Evolutionary conservation across 2,329 filamentous ascomycete genomes (phyloP).

Genomic region (Triangularia verruculosa): DNA sequence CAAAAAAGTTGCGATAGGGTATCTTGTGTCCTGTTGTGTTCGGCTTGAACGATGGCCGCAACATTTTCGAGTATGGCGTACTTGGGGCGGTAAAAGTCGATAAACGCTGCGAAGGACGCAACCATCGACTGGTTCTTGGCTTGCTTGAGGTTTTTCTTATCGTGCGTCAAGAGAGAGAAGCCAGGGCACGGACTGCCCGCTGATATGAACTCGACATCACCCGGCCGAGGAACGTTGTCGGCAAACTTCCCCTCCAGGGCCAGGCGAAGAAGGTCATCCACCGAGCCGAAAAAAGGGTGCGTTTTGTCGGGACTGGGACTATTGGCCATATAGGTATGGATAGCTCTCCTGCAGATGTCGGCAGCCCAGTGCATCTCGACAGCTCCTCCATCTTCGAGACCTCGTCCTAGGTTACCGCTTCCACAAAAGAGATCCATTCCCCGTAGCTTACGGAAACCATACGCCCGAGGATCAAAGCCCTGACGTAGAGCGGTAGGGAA

Average conservation of each 20-base stretch:
- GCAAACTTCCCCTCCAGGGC: conserved; percentile 52
- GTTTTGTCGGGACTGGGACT: conserved; percentile 38
- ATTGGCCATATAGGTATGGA: conserved; percentile 75
- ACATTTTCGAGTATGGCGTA: conserved; percentile 81
- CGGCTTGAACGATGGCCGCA: conserved; percentile 53
- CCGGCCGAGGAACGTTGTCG: conserved; percentile 52
- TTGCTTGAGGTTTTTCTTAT: conserved; percentile 54
- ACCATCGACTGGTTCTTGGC: conserved; percentile 73
- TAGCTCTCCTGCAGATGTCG: conserved; percentile 60
- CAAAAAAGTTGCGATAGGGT: conserved; percentile 72
- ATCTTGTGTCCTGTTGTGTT: conserved; percentile 49
- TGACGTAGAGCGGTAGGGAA: conserved; percentile 45
- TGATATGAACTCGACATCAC: conserved; percentile 65
- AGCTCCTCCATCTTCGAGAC: conserved; percentile 68
- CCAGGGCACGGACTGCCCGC: conserved; percentile 77
- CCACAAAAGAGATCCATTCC: conserved; percentile 76
- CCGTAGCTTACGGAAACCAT: conserved; percentile 41
- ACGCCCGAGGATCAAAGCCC: conserved; percentile 49
- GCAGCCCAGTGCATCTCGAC: conserved; percentile 66
- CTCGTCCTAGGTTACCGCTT: conserved; percentile 72
- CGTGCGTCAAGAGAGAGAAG: conserved; percentile 62
- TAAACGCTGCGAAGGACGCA: conserved; percentile 69
- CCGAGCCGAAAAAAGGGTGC: conserved; percentile 65
- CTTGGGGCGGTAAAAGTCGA: conserved; percentile 72
- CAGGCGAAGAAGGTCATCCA: conserved; percentile 62